Conservation (phyloP, 805 yeast genomes). For the baker's yeast (Saccharomyces cerevisiae) region DNA sequence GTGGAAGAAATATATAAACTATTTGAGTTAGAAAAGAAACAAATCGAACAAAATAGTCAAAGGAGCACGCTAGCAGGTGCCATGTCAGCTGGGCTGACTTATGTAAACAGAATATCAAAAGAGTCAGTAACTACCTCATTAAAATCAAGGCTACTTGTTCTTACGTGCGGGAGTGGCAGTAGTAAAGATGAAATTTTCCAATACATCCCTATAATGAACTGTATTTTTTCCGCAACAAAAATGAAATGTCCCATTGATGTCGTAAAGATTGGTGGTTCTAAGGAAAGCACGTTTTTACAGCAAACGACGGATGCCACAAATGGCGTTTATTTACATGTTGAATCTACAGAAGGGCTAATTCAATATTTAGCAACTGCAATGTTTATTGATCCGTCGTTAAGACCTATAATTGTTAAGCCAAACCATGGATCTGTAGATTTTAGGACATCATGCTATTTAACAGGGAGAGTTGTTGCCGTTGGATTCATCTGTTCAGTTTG, state of each 20-base stretch:
- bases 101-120: slow-evolving; percentile 59
- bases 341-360: slow-evolving; percentile 64
- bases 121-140: slow-evolving; percentile 37
- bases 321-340: slow-evolving; percentile 72
- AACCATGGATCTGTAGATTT: slow-evolving; percentile 83
- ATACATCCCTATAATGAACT: slow-evolving; percentile 89
- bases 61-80: slow-evolving; percentile 65
- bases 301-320: slow-evolving; percentile 94
- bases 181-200: slow-evolving; percentile 70
- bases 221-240: slow-evolving; percentile 92
- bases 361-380: slow-evolving; percentile 79
- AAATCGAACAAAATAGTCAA: slow-evolving; percentile 25
- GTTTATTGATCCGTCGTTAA: slow-evolving; percentile 75
- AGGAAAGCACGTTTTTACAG: slow-evolving; percentile 73
- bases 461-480: slow-evolving; percentile 83
- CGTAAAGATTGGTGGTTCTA: slow-evolving; percentile 51
- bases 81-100: slow-evolving; percentile 70
- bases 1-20: slow-evolving; percentile 48
- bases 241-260: slow-evolving; percentile 85
- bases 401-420: slow-evolving; percentile 72
- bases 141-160: slow-evolving; percentile 56
- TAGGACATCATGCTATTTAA: slow-evolving; percentile 86
- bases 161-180: slow-evolving; percentile 42
- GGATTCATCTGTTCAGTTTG: slow-evolving; percentile 96
- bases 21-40: slow-evolving; percentile 30